Conservation (phyloP, 257 asterid genomes). For the Penstemon eatonii region DNA sequence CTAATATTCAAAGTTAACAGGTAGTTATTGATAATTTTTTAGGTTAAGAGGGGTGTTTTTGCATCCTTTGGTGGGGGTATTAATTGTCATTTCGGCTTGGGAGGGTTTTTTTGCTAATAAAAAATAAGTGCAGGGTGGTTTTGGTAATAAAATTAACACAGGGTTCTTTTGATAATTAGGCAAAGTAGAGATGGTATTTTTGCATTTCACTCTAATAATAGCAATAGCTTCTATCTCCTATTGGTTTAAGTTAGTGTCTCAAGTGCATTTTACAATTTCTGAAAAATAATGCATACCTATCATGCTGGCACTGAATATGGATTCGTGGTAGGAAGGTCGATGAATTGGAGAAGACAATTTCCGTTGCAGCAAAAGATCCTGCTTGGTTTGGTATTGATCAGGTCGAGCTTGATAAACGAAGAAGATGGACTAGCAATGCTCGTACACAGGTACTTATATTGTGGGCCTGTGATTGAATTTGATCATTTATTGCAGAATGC, state of each 20-base stretch:
- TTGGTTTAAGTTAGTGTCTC: slow-evolving; percentile 2
- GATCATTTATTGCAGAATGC: background rate
- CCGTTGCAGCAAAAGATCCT: slow-evolving; percentile 89
- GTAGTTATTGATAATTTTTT: too few relatives aligned
- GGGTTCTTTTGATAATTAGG: too few relatives aligned
- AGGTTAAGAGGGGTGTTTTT: too few relatives aligned
- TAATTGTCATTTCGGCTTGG: too few relatives aligned
- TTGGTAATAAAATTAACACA: too few relatives aligned
- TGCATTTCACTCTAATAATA: too few relatives aligned
- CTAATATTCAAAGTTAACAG: too few relatives aligned
- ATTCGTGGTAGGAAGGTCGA: slow-evolving; percentile 82
- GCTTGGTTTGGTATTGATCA: slow-evolving; percentile 70
- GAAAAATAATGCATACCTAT: slow-evolving; percentile 15
- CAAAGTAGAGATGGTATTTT: too few relatives aligned
- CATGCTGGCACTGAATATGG: slow-evolving; percentile 42
- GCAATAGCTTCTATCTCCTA: background rate
- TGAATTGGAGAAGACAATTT: slow-evolving; percentile 88
- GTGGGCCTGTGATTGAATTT: background rate
- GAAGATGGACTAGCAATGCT: slow-evolving; percentile 93
- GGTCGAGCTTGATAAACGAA: slow-evolving; percentile 80
- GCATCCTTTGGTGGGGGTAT: too few relatives aligned
- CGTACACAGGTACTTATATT: slow-evolving; percentile 65
- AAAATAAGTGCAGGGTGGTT: too few relatives aligned
- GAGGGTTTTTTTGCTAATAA: too few relatives aligned
- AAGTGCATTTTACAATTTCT: slow-evolving; percentile 4